Evolutionary conservation across 371 early-diverging fungal genomes (phyloP), one percentile per base, ranked within the genome.

Genomic region (Mucor indicus): DNA sequence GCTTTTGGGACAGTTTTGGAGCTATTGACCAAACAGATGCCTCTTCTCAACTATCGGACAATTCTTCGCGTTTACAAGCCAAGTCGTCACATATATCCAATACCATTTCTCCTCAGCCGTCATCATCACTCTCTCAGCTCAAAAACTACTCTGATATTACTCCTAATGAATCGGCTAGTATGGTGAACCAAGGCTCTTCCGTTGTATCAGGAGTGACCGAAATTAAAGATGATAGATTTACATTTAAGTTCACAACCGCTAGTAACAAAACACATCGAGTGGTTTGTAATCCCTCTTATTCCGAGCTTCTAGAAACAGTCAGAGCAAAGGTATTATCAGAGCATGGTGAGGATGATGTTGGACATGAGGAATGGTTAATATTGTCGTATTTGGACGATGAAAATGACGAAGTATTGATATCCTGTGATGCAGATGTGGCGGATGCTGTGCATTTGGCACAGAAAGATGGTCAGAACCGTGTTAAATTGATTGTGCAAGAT

Each of bases 331-430:
- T 67, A 7, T 39, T 54, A 24, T 37, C 43, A 3, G 65, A 64
- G 20, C 67, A 64, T 31, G 40, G 49, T 16, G 53, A 44, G 23
- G 32, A 48, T 25, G 39, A 56, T 52, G 49, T 50, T 15, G 53
- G 50, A 17, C 44, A 52, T 24, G 36, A 44, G 10, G 65, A 62
- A n/a, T 69, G 70, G 72, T 64, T 85, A 24, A 82, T 72, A 13
- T 62, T 95, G 21, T 84, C 82, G 1, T 95, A 93, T 63, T 41
- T 88, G 48, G 95, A 95, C 59, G 93, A 93, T 43, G 95, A 95
- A 35, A 79, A 85, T 39, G 95, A 95, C 57, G 63, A 82, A 41
- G 86, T 95, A 17, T 68, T 84, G 44, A 72, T 95, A 53, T 78
- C 81, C 15, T 74, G 80, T 38, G 87, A 89, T 48, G 73, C 80